phyloP scores from a whole-genome alignment of 148 eudicot genomes.

The Drosera capensis region DNA sequence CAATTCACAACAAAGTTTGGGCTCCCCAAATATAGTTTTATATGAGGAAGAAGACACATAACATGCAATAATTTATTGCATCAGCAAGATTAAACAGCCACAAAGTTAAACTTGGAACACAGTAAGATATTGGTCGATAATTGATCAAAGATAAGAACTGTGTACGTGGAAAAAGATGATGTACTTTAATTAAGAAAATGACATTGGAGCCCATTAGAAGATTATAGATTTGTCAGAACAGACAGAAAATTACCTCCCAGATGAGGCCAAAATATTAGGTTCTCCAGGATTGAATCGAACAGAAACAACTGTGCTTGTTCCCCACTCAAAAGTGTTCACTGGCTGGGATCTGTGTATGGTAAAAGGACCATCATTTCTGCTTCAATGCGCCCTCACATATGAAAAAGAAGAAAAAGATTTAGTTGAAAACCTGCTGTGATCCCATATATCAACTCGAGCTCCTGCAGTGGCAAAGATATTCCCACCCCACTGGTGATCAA shows the following conservation, averaged over 20 bases:
- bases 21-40: too few species aligned
- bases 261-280: slow-evolving; percentile 73
- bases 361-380: too few species aligned
- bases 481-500: slow-evolving; percentile 92
- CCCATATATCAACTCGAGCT: slow-evolving; percentile 94
- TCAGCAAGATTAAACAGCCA: too few species aligned
- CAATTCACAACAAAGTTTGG: too few species aligned
- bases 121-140: too few species aligned
- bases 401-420: neutral
- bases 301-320: slow-evolving; percentile 66
- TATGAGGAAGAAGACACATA: too few species aligned
- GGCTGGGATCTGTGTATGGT: slow-evolving; percentile 68
- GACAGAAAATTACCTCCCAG: slow-evolving; percentile 46
- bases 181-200: too few species aligned
- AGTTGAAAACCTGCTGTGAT: slow-evolving; percentile 64
- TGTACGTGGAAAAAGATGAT: too few species aligned
- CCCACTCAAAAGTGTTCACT: slow-evolving; percentile 84
- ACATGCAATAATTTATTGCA: too few species aligned
- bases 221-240: neutral
- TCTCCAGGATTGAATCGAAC: slow-evolving; percentile 94
- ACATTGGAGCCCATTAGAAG: too few species aligned
- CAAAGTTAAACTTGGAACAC: too few species aligned
- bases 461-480: slow-evolving; percentile 91
- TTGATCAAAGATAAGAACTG: too few species aligned
- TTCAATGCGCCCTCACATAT: neutral